Evolutionary conservation across 2,329 filamentous ascomycete species (phyloP), one percentile per base, ranked within the genome.

Genomic region (Fusarium marasasianum): DNA sequence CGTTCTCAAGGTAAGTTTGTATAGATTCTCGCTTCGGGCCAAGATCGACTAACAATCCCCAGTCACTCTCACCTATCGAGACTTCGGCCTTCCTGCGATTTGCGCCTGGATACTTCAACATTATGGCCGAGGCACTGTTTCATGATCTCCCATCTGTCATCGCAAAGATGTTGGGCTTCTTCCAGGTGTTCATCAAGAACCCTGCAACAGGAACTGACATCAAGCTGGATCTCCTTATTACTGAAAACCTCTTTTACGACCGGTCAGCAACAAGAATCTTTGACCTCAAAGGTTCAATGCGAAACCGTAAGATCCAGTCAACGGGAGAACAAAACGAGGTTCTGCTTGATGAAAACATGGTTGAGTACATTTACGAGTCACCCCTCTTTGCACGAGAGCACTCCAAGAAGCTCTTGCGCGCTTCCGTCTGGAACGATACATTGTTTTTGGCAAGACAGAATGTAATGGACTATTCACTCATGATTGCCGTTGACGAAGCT

Each of bases 221-320:
- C 82, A 97, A 97, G 80, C 94, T 96, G 83, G 97, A 97, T 82
- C 88, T 99, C 60, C 87, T 99, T 9, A 89, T 99, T 24, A 99
- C 98, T 91, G 96, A 99, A 83, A 99, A 99, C 76, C 85, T 99
- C 22, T 99, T 99, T 82, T 99, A 99, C 80, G 96, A 98, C 80
- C 93, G 96, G 35, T 91, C 91, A 24, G 95, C 95, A 2, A 96
- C 94, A 37, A 91, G 96, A 47, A 95, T 95, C 54, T 96, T 99
- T 80, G 96, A 99, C 80, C 90, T 99, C 70, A 99, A 99, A 81
- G 96, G 96, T 4, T 98, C 94, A 14, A 99, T 99, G 96, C 92
- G 96, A 53, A 99, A 99, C 83, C 94, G 96, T 79, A 98, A 98
- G 81, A 98, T 98, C 51, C 92, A 98, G 80, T 94, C 93, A 35